Evolutionary conservation across 2,329 filamentous ascomycete genomes (phyloP).

Genomic region (Pseudogymnoascus sp.): DNA sequence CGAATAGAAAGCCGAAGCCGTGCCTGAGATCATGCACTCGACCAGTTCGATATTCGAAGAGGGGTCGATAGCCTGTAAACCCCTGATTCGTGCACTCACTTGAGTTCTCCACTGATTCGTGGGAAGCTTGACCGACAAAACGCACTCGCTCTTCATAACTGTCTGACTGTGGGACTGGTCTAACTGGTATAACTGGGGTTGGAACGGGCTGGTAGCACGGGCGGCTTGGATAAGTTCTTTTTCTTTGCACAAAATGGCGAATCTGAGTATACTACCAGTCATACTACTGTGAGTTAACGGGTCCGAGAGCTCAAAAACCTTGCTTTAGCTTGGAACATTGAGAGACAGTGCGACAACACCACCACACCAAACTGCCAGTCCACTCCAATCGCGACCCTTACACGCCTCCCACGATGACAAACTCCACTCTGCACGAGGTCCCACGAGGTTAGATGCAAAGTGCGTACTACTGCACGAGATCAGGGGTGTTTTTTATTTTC

Average conservation of each 20-base stretch:
- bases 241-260: neutral
- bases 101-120: neutral
- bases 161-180: neutral
- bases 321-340: constrained; percentile 4
- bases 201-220: neutral
- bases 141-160: neutral
- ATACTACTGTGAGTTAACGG: neutral
- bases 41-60: neutral
- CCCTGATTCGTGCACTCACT: neutral
- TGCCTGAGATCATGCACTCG: neutral
- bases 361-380: neutral
- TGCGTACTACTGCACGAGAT: neutral
- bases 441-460: neutral
- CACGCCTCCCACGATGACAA: neutral
- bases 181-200: neutral
- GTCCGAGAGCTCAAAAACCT: neutral
- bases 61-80: neutral
- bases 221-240: neutral
- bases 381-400: neutral
- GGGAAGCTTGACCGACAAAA: constrained; percentile 3
- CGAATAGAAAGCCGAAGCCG: neutral
- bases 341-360: neutral
- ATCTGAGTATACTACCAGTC: neutral
- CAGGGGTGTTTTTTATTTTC: constrained; percentile 4
- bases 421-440: constrained; percentile 1